Conservation (phyloP, 2,329 filamentous ascomycete species). For the Zelopaecilomyces penicillatus region DNA sequence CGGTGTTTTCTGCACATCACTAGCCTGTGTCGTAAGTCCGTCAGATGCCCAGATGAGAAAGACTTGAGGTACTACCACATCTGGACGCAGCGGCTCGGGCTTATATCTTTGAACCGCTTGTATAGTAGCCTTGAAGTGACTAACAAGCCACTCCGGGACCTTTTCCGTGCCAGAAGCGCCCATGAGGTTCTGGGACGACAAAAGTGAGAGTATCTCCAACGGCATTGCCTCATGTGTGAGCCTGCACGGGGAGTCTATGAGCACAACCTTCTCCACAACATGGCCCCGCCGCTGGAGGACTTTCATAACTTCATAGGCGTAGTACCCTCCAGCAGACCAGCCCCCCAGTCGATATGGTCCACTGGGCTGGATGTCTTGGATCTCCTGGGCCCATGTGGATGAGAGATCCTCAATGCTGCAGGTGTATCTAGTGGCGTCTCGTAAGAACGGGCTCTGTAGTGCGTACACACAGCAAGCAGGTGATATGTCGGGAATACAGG, state of each 20-base stretch:
- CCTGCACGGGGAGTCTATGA: slow-evolving; percentile 58
- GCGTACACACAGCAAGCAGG: not conserved
- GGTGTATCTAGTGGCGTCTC: not conserved
- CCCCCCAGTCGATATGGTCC: slow-evolving; percentile 61
- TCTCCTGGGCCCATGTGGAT: slow-evolving; percentile 37
- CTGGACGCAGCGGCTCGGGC: not conserved
- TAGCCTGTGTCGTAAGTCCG: not conserved
- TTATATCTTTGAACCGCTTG: not conserved
- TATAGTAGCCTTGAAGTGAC: not conserved
- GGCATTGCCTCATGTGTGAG: slow-evolving; percentile 60
- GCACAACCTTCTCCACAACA: slow-evolving; percentile 48
- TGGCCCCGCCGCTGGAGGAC: slow-evolving; percentile 50
- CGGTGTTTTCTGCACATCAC: no score
- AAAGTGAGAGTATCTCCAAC: not conserved
- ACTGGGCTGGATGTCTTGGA: slow-evolving; percentile 58
- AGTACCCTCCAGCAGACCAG: slow-evolving; percentile 65
- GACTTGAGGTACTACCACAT: not conserved
- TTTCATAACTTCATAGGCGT: slow-evolving; percentile 56
- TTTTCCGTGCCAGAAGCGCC: not conserved
- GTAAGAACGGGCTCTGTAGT: not conserved
- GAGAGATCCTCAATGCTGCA: not conserved
- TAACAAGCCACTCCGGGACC: not conserved
- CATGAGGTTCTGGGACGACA: not conserved
- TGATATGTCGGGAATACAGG: not conserved
- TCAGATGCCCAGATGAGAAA: not conserved